These are phyloP conservation scores for Plenodomus biglobosus DNA, from an alignment of 2,329 filamentous ascomycete genomes.

Conservation along the genomic window DNA sequence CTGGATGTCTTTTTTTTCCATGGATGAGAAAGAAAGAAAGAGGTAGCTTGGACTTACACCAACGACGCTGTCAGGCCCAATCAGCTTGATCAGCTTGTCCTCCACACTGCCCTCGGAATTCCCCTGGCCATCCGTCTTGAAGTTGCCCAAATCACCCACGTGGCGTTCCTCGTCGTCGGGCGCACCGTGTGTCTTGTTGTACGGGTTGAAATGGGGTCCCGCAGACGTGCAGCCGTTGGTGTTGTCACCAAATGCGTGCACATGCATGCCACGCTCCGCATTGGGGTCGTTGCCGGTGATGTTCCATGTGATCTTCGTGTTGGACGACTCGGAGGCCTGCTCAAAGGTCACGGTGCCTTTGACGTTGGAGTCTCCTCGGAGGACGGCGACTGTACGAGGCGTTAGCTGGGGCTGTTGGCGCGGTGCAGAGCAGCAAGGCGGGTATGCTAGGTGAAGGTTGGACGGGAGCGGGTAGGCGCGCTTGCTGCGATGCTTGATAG, in stretches of 20 bases:
- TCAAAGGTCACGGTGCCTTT: slow-evolving; percentile 92
- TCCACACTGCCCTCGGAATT: slow-evolving; percentile 78
- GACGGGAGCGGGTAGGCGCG: too few species aligned
- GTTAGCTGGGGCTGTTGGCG: slow-evolving; percentile 8
- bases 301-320: slow-evolving; percentile 89
- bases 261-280: slow-evolving; percentile 96
- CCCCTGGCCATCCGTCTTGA: slow-evolving; percentile 91
- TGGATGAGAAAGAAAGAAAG: too few species aligned
- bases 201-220: slow-evolving; percentile 98
- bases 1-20: too few species aligned
- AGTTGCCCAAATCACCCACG: slow-evolving; percentile 96
- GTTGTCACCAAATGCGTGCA: slow-evolving; percentile 99
- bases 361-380: slow-evolving; percentile 98
- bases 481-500: too few species aligned
- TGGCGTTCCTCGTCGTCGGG: slow-evolving; percentile 82
- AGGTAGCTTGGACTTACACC: slow-evolving; percentile 71
- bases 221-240: slow-evolving; percentile 99
- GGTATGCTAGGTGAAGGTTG: too few species aligned
- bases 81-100: slow-evolving; percentile 90
- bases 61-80: slow-evolving; percentile 91
- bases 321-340: slow-evolving; percentile 78
- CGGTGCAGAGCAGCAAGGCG: too few species aligned
- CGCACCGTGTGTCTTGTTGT: slow-evolving; percentile 87
- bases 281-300: slow-evolving; percentile 91
- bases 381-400: slow-evolving; percentile 72